phyloP scores from a whole-genome alignment of 2,329 filamentous ascomycete species.

The Scleromitrula shiraiana region DNA sequence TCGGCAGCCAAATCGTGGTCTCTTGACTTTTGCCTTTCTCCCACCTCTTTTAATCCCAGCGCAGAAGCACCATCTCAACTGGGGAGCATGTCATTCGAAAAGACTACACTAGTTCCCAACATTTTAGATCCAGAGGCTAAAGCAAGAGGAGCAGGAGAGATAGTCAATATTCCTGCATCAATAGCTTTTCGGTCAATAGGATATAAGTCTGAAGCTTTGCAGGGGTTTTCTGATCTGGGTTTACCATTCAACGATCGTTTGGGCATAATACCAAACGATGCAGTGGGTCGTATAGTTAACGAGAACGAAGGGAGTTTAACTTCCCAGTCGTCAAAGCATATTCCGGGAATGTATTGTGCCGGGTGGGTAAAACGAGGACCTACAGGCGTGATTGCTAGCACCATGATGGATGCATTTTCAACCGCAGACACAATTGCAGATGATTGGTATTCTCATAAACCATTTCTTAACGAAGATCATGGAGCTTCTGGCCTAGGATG shows the following conservation, averaged over 20 bases:
- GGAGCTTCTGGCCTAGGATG: constrained; percentile 52
- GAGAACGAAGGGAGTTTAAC: constrained; percentile 12
- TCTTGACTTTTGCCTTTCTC: constrained; percentile 77
- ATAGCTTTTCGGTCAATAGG: constrained; percentile 91
- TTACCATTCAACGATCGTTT: constrained; percentile 68
- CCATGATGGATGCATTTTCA: constrained; percentile 88
- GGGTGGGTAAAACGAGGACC: constrained; percentile 96
- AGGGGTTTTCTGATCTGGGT: constrained; percentile 64
- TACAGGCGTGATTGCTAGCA: constrained; percentile 90
- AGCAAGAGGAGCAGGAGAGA: constrained; percentile 41
- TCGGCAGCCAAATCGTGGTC: constrained; percentile 65
- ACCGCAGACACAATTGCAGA: constrained; percentile 75
- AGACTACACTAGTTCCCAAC: constrained; percentile 46
- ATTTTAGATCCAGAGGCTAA: constrained; percentile 45
- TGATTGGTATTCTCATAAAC: constrained; percentile 56
- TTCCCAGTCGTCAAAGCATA: constrained; percentile 13
- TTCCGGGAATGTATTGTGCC: constrained; percentile 79
- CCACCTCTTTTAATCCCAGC: constrained; percentile 49
- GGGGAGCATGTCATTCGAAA: constrained; percentile 59
- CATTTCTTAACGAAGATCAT: constrained; percentile 40
- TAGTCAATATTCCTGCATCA: constrained; percentile 50
- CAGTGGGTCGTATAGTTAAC: constrained; percentile 59
- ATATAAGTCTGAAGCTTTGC: constrained; percentile 74
- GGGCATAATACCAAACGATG: constrained; percentile 78
- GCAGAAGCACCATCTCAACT: constrained; percentile 43